Conservation (phyloP, 768 basidiomycete species). For the Macrolepiota albuminosa region DNA sequence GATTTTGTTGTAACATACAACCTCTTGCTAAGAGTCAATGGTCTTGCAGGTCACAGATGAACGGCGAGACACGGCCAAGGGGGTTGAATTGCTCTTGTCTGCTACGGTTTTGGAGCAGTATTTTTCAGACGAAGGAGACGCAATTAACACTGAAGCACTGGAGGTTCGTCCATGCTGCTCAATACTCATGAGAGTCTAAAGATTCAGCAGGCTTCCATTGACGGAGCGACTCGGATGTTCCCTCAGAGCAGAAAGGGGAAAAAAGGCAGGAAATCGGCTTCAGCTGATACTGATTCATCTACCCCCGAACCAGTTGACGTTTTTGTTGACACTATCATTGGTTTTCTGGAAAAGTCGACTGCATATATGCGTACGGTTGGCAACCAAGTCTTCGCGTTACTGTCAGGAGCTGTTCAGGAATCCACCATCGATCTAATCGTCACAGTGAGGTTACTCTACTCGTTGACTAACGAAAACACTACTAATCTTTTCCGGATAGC, state of each 20-base stretch:
- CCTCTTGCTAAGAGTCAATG: not conserved
- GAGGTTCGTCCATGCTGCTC: conserved; percentile 41
- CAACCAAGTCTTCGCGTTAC: conserved; percentile 72
- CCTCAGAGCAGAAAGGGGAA: conserved; percentile 30
- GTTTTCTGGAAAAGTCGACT: conserved; percentile 79
- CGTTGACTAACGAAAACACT: not conserved
- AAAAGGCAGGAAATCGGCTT: conserved; percentile 33
- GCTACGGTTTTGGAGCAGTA: conserved; percentile 71
- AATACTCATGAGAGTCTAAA: not conserved
- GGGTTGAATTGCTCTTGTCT: conserved; percentile 65
- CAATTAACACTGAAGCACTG: conserved; percentile 47
- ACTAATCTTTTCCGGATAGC: conserved; percentile 40
- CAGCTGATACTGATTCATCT: conserved; percentile 28
- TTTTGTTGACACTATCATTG: conserved; percentile 86
- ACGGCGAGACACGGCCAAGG: conserved; percentile 54
- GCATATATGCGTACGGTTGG: conserved; percentile 77
- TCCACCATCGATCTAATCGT: conserved; percentile 79
- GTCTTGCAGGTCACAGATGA: conserved; percentile 25
- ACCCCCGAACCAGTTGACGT: conserved; percentile 70
- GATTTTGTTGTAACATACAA: no score
- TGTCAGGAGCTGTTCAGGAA: conserved; percentile 61
- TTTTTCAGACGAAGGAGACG: conserved; percentile 56
- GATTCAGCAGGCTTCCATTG: conserved; percentile 49
- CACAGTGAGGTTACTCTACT: conserved; percentile 46
- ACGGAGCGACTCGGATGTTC: conserved; percentile 56